Percentiles rank a stretch among this genome's conserved stretches.
Evolutionary conservation across 2,329 filamentous ascomycete species (phyloP).

Genomic region (Pestalotiopsis sp.): DNA sequence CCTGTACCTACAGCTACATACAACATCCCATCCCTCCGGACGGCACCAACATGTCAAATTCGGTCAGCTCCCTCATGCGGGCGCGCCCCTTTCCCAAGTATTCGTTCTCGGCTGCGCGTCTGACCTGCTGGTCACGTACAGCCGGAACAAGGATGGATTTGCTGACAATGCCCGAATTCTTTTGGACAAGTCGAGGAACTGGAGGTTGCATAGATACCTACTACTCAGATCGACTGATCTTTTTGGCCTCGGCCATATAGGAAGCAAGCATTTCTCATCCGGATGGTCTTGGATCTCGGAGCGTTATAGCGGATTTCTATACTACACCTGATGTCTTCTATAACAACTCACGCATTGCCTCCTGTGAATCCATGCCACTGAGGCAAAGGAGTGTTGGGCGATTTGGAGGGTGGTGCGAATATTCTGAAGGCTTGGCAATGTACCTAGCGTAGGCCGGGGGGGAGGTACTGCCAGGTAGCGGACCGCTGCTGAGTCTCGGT

Average conservation of each 20-base stretch:
- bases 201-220: no score
- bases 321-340: no score
- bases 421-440: not conserved
- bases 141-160: not conserved
- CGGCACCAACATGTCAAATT: slow-evolving; percentile 9
- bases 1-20: not conserved
- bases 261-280: no score
- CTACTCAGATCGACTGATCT: no score
- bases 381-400: not conserved
- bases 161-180: not conserved
- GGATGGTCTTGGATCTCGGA: no score
- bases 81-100: not conserved
- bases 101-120: not conserved
- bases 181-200: not conserved
- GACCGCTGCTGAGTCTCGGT: not conserved
- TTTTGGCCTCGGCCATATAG: no score
- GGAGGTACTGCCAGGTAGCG: not conserved
- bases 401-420: not conserved
- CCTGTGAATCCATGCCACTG: not conserved
- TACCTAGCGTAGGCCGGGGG: not conserved
- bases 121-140: not conserved
- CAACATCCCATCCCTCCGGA: not conserved
- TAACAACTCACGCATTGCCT: no score
- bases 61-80: not conserved
- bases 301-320: no score